Conservation (phyloP, 2,329 filamentous ascomycete genomes). For the Pseudogymnoascus sp. region DNA sequence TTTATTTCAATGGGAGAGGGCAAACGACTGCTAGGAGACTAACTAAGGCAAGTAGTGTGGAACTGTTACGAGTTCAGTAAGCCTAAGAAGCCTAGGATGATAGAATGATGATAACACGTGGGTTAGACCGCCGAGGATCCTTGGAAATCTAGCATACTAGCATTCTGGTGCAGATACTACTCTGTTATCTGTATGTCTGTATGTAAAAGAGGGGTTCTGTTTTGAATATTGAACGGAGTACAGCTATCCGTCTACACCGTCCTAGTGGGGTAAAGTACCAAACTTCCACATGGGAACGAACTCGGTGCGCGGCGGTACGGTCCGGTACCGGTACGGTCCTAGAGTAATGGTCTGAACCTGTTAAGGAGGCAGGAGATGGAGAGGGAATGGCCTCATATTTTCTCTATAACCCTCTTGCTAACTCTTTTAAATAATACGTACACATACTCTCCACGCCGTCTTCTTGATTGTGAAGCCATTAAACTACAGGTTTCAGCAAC, state of each 20-base stretch:
- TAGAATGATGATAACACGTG: not conserved
- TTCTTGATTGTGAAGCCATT: not conserved
- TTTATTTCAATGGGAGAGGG: not conserved
- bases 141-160: not conserved
- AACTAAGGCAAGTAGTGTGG: not conserved
- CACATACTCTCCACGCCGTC: not conserved
- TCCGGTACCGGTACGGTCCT: not conserved
- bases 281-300: not conserved
- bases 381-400: not conserved
- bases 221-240: not conserved
- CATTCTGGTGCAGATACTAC: too few relatives aligned
- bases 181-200: too few relatives aligned
- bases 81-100: not conserved
- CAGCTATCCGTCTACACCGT: not conserved
- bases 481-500: not conserved
- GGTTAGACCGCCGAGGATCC: not conserved
- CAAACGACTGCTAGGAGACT: not conserved
- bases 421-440: not conserved
- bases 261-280: not conserved
- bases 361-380: not conserved
- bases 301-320: not conserved
- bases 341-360: not conserved
- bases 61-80: not conserved
- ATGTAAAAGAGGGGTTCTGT: not conserved
- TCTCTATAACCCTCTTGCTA: not conserved